Percentiles rank a stretch among this genome's conserved stretches.
Evolutionary conservation across 2,329 filamentous ascomycete species (phyloP).

Genomic region (Lizonia empirigonia): DNA sequence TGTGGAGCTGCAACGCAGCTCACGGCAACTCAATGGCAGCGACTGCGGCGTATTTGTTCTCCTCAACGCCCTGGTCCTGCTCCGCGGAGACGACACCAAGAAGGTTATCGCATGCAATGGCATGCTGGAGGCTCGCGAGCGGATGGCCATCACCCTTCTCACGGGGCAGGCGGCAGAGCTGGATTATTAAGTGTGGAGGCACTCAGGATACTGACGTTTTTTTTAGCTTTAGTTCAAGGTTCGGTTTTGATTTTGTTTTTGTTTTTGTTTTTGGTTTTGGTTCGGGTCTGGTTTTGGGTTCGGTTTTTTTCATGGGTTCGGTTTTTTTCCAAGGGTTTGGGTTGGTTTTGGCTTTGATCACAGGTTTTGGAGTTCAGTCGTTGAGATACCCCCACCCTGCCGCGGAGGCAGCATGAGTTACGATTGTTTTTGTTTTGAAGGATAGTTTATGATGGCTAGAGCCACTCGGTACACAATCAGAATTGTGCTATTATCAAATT

Average conservation of each 20-base stretch:
- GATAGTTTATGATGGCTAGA: background rate
- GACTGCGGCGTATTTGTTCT: conserved; percentile 82
- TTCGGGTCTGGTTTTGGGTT: background rate
- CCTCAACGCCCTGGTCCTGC: conserved; percentile 69
- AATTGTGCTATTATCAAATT: background rate
- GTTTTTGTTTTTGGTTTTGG: background rate
- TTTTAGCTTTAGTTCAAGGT: background rate
- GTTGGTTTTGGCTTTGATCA: conserved; percentile 1
- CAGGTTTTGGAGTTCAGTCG: conserved; percentile 9
- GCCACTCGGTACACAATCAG: background rate
- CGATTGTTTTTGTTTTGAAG: background rate
- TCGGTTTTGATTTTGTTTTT: background rate
- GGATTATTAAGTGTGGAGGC: conserved; percentile 21
- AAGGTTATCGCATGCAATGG: conserved; percentile 58
- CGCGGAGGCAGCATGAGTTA: background rate
- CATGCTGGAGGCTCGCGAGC: conserved; percentile 64
- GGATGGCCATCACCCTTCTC: conserved; percentile 69
- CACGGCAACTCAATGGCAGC: conserved; percentile 66
- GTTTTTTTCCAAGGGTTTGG: background rate
- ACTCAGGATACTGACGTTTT: background rate
- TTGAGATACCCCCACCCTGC: conserved; percentile 13
- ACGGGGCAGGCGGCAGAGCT: conserved; percentile 54
- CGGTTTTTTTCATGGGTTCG: background rate
- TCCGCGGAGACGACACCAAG: conserved; percentile 47
- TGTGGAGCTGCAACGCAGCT: conserved; percentile 55